Evolutionary conservation across 2,329 filamentous ascomycete species (phyloP).

Genomic region (Parascedosporium putredinis): DNA sequence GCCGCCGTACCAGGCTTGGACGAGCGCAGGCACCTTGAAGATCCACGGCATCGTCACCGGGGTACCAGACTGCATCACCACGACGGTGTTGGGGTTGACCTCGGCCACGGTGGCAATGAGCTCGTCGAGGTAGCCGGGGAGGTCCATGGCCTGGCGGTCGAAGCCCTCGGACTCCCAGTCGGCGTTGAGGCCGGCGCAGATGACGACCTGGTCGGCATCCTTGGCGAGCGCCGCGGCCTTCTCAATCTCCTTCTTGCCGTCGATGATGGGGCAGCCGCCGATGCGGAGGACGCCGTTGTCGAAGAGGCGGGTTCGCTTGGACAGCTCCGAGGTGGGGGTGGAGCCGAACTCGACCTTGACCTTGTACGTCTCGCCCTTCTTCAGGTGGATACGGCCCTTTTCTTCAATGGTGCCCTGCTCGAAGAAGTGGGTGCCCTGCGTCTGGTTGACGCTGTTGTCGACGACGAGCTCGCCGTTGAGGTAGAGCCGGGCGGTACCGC

Average conservation of each 20-base stretch:
- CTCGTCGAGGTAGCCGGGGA: slow-evolving; percentile 63
- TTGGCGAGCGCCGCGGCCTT: slow-evolving; percentile 58
- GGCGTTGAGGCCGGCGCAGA: slow-evolving; percentile 67
- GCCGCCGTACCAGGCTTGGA: slow-evolving; percentile 78
- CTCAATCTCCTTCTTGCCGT: slow-evolving; percentile 48
- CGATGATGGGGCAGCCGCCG: slow-evolving; percentile 48
- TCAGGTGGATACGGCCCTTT: slow-evolving; percentile 44
- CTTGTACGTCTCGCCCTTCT: slow-evolving; percentile 48
- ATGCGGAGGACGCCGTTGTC: slow-evolving; percentile 52
- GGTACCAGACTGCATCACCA: slow-evolving; percentile 71
- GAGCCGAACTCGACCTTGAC: slow-evolving; percentile 50
- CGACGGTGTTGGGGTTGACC: slow-evolving; percentile 58
- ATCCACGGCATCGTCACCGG: slow-evolving; percentile 66
- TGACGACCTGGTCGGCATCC: slow-evolving; percentile 64
- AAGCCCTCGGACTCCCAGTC: slow-evolving; percentile 75
- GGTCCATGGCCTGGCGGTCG: slow-evolving; percentile 68
- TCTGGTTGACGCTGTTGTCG: slow-evolving; percentile 55
- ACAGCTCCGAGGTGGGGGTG: slow-evolving; percentile 45
- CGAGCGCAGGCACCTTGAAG: slow-evolving; percentile 35
- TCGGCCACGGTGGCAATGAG: slow-evolving; percentile 56
- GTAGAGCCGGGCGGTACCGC: slow-evolving; percentile 54
- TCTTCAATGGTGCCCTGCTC: slow-evolving; percentile 55
- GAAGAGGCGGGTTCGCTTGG: slow-evolving; percentile 38
- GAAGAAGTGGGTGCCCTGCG: slow-evolving; percentile 53
- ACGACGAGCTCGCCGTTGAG: slow-evolving; percentile 53